Base-by-base conservation (phyloP, 2,329 filamentous ascomycete genomes). In the Colletotrichum limetticola region DNA sequence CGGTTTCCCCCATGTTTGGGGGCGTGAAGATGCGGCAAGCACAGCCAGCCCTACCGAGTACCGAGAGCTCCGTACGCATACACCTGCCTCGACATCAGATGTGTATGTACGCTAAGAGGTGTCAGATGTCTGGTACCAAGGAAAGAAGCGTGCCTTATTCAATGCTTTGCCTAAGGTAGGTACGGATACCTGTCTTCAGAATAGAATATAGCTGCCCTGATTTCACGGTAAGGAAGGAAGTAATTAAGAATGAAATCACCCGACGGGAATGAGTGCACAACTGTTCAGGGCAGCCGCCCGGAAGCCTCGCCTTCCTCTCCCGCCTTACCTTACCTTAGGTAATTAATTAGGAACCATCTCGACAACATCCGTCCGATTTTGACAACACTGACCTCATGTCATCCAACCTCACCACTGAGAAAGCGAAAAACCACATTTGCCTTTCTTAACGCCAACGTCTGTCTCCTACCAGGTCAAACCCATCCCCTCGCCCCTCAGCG, bases 1-100 rank as follows among this genome's bases (percentile, higher is more conserved):
- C 59, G 70, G 69, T 59, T 68, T 69, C 55, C 46, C 58, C 59
- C 55, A 32, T 64, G 59, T 69, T 64, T 71, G 59, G 58, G 35
- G 58, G 65, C 49, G 14, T 63, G 37, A 68, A 46, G 61, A 32
- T 63, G 66, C 46, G 53, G 66, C 55, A 64, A 56, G 53, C 59
- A 57, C 30, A 63, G 53, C 42, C 26, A 57, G 52, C 53, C 55
- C 37, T 30, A 30, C 14, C 26, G 19, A 30, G 9, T 37, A 12
- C 53, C n/a, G 28, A 42, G 14, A 16, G 16, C 37, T 16, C 37
- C 16, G 32, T 42, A 42, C 16, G 14, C 11, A 35, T 35, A 35
- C 32, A 7, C 37, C 26, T 66, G 55, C 56, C 55, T 66, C 37
- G 22, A 42, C 14, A 26, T 49, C 22, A 28, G 16, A 61, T 26